phyloP scores from a whole-genome alignment of 371 early-diverging fungal species.

The Mycotypha africana region DNA sequence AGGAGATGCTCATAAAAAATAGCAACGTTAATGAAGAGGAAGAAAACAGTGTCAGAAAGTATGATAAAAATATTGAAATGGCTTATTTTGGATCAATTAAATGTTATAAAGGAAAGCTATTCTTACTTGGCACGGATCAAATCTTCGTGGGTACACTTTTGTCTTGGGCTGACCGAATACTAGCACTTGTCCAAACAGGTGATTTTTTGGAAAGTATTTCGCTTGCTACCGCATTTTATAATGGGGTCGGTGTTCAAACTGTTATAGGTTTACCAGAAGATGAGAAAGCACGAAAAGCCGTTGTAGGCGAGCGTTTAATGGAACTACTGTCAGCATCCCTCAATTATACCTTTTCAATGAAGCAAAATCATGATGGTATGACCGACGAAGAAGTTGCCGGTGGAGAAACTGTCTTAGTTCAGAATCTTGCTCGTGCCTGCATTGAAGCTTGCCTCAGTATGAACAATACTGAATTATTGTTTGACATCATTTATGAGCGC shows the following conservation, averaged over 20 bases:
- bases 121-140: slow-evolving; percentile 59
- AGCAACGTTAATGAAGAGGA: slow-evolving; percentile 3
- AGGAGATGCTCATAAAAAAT: slow-evolving; percentile 18
- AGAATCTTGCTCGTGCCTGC: slow-evolving; percentile 54
- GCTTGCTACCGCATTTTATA: slow-evolving; percentile 62
- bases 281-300: slow-evolving; percentile 45
- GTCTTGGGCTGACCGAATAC: slow-evolving; percentile 74
- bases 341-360: slow-evolving; percentile 60
- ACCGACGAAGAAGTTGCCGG: slow-evolving; percentile 38
- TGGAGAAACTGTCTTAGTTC: slow-evolving; percentile 37
- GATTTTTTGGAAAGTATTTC: slow-evolving; percentile 68
- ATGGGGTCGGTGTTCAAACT: slow-evolving; percentile 53
- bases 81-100: slow-evolving; percentile 66
- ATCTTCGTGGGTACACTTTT: slow-evolving; percentile 62
- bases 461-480: slow-evolving; percentile 61
- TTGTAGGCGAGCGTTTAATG: slow-evolving; percentile 62
- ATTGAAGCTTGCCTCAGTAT: slow-evolving; percentile 69
- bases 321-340: slow-evolving; percentile 65
- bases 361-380: slow-evolving; percentile 39
- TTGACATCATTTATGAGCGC: slow-evolving; percentile 68
- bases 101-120: slow-evolving; percentile 63
- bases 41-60: neutral
- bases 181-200: slow-evolving; percentile 65
- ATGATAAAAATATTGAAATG: slow-evolving; percentile 52
- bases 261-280: slow-evolving; percentile 72